Base-by-base conservation (phyloP, 2,329 filamentous ascomycete genomes). In the Grosmannia serpens region DNA sequence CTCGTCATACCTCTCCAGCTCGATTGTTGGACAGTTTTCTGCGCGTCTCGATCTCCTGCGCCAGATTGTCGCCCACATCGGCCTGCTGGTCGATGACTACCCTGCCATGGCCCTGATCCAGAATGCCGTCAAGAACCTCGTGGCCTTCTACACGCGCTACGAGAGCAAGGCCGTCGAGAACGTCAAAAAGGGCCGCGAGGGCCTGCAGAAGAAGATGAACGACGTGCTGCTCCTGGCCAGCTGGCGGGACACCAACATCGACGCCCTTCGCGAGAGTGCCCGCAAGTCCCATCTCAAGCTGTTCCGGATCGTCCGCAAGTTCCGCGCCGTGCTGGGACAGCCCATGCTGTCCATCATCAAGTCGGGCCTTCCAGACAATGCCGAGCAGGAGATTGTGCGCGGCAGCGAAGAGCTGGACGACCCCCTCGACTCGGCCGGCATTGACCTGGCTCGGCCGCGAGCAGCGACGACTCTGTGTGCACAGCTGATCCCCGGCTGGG, bases 201-300 rank as follows among this genome's bases (percentile, higher is more conserved):
- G 80, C 0, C 78, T 97, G n/a, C 92, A 97, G 70, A 96, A 91
- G 71, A 85, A 90, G 59, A 89, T 97, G 80, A 92, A 88, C 69
- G 89, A 97, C 65, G 85, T 96, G n/a, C 81, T 99, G 20, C 83
- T 95, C 56, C 76, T 99, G 65, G 91, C 91, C 9, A 96, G 91
- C 70, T 99, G 95, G 95, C 96, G 95, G 70, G 94, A 99, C 65
- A 96, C 89, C 26, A 99, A 97, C 67, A 95, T 99, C 62, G 86
- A 87, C 53, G 89, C 90, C 1, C 75, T 99, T 20, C 83, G 86
- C 64, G 91, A 96, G 67, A 97, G 92, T 70, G 91, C 94, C 1
- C 86, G 87, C 65, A 87, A 86, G 61, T 96, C 91, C 24, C 94
- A 99, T 68, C 84, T 87, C 66, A 96, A 96, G 71, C 80, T 99